Base-by-base conservation (phyloP, 2,329 filamentous ascomycete species). In the Cercospora nicotianae region DNA sequence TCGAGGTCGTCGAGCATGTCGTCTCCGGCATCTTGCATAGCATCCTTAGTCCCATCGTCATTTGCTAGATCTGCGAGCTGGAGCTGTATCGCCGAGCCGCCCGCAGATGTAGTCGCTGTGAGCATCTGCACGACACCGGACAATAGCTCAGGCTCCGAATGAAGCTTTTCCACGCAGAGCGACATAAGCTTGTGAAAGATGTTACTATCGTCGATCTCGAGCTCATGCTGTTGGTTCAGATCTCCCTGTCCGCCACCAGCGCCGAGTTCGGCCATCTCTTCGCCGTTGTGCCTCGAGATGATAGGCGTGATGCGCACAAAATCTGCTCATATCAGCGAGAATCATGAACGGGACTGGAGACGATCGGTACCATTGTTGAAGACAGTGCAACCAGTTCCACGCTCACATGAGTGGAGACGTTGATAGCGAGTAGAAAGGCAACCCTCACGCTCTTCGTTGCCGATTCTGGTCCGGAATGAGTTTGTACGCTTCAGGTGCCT, bases 381-480 rank as follows among this genome's bases (percentile, higher is more conserved):
- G 0, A 84, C 80, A 0, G 81, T 75, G 72, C 90, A 93, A 23
- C 85, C 83, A 67, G 86, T 87, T 0, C 89, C 91, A 70, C 87
- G 90, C 75, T 96, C 93, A 73, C 94, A 97, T 75, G 92, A 96
- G 78, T 98, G 94, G 6, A 98, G 83, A 2, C 90, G 87, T 0
- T 87, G 88, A 20, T 82, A 60, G 9, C 72, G 81, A 0, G 81
- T 81, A 0, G 91, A 96, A 28, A 97, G 80, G 74, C 90, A 95
- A 2, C 93, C 93, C 0, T 84, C 78, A 33, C 91, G 87, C 12
- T 83, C 80, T 1, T 83, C 84, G 73, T 97, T 96, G 1, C 91
- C 94, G 61, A 90, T 89, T 64, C 86, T 84, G 75, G 90, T 94
- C 0, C 93, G 93, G 93, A 12, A 86, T 88, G 9, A 97, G 83